These are phyloP conservation scores for Gyromitra esculenta DNA, from an alignment of 2,329 filamentous ascomycete species.

Conservation along the genomic window DNA sequence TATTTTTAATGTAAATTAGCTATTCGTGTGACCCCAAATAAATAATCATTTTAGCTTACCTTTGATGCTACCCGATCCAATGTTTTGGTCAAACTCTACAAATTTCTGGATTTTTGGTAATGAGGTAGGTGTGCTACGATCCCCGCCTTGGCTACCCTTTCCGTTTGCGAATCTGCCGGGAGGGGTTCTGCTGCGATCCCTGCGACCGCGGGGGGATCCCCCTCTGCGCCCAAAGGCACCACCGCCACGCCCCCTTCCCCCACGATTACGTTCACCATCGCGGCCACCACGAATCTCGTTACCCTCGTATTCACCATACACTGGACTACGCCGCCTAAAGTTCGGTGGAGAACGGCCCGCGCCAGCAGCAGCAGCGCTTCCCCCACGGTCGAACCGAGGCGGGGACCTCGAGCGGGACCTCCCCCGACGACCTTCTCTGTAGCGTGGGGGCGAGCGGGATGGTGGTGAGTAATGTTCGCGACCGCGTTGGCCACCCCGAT, in stretches of 20 bases:
- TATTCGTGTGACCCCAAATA: constrained; percentile 55
- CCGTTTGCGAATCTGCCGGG: constrained; percentile 62
- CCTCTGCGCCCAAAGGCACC: constrained; percentile 65
- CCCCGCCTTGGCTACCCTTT: constrained; percentile 53
- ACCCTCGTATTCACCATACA: constrained; percentile 77
- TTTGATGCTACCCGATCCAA: constrained; percentile 83
- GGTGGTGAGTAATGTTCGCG: constrained; percentile 67
- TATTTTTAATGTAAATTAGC: constrained; percentile 46
- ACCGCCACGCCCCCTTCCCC: constrained; percentile 67
- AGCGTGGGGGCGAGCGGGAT: constrained; percentile 70
- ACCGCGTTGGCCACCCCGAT: constrained; percentile 67
- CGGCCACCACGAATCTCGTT: constrained; percentile 72
- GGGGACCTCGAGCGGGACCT: constrained; percentile 84
- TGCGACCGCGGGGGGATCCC: constrained; percentile 67
- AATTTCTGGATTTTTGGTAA: constrained; percentile 69
- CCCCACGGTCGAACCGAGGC: constrained; percentile 61
- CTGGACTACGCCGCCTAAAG: constrained; percentile 67
- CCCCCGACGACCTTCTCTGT: constrained; percentile 64
- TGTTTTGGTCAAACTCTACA: constrained; percentile 78
- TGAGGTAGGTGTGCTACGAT: constrained; percentile 56
- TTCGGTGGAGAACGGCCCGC: constrained; percentile 66
- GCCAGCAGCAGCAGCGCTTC: constrained; percentile 28
- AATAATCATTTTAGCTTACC: constrained; percentile 61
- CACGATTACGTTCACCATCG: constrained; percentile 67
- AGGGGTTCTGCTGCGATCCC: constrained; percentile 84